Evolutionary conservation across 805 yeast species (phyloP), one percentile per base, ranked within the genome.

Genomic region (Isabelozyma heimii): DNA sequence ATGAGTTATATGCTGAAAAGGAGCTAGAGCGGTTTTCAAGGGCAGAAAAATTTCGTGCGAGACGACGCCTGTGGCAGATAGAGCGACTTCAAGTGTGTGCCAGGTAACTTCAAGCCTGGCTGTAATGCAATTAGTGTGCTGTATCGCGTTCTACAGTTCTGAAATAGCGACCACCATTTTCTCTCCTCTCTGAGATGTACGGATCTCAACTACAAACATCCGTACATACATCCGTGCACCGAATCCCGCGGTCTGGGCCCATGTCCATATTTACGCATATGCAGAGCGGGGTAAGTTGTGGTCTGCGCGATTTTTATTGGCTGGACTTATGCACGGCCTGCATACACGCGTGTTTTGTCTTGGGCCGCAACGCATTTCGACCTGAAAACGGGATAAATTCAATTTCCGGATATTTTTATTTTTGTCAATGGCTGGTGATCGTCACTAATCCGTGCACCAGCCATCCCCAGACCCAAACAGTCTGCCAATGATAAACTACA

Each of bases 311-410:
- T 20, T 12, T 28, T 26, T 38, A 37, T 46, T 16, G 15, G 24
- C 10, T 37, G 41, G 45, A 20, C 28, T 20, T 27, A 24, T n/a
- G 10, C 9, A 44, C 33, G 13, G 41, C 26, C 46, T 44, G 45
- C 35, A 28, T 9, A 33, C 15, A 37, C 17, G 33, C 28, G 16
- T 20, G 38, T 39, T 38, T 33, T 24, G 15, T 30, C 35, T 10
- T 2, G 35, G n/a, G 35, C 35, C 24, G n/a, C 35, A 13, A 9
- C 8, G 35, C 35, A 49, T 40, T 30, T 26, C 40, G 35, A 14
- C 39, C 26, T 47, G 50, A 51, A 50, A 52, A 54, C 50, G 54
- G 59, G 57, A 46, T 54, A 47, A 56, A 54, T 51, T 48, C 45
- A 35, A 49, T 47, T 49, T 56, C 59, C 59, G 55, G 54, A 41